Evolutionary conservation across 2,329 filamentous ascomycete genomes (phyloP), one percentile per base, ranked within the genome.

Genomic region (Diplocarpon mali): DNA sequence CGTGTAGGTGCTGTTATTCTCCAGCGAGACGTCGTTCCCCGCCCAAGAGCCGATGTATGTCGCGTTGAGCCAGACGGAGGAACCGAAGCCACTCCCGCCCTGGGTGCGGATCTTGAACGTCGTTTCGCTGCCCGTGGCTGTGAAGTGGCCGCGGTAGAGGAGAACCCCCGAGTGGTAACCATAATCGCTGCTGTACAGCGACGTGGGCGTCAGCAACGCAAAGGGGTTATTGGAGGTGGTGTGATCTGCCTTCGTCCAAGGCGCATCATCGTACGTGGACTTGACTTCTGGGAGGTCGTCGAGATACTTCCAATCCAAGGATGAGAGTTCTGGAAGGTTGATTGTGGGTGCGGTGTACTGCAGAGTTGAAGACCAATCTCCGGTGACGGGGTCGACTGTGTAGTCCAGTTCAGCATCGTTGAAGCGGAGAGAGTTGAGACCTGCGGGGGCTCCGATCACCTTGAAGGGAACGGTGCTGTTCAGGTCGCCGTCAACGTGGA

Each of bases 241-340:
- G 5, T 76, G 66, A 48, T 80, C 64, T 1, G 83, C 84, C 0
- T 58, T 53, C 0, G 69, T 69, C 85, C 85, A 92, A 5, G 63
- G 62, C 2, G 72, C 72, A 60, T 92, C 85, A 42, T 86, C 76
- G 54, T 88, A 90, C 1, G 61, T 62, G 0, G 67, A 50, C 39
- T 72, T 60, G 6, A 85, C 67, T 58, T 90, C 85, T 0, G 85
- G 85, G 0, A 92, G 72, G 0, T 75, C 75, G 60, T 90, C 78
- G 16, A 85, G 57, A 46, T 75, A 78, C 57, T 78, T 78, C 85
- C 85, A 92, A 1, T 71, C 62, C 9, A 85, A 61, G 0, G 66
- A 60, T 12, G 68, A 66, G 2, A 89, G 67, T 7, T 73, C 64
- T 0, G 83, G 82, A 1, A 86, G 53, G 0, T 58, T 55, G 32